phyloP scores from a whole-genome alignment of 805 yeast genomes.

The Allodekkera sacchari region DNA sequence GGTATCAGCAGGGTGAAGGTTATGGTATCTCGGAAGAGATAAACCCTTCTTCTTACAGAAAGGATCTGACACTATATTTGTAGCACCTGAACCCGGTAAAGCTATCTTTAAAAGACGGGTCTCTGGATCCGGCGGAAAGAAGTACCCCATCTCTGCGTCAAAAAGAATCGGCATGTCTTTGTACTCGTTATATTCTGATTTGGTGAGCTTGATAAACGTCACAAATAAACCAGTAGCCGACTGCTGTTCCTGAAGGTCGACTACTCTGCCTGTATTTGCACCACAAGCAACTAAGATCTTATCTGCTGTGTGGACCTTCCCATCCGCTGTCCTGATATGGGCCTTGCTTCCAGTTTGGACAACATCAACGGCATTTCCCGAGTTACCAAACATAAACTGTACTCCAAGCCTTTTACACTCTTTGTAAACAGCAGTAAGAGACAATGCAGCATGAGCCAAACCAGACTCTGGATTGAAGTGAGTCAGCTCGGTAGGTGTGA shows the following conservation, averaged over 20 bases:
- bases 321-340: conserved; percentile 19
- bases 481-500: conserved; percentile 9
- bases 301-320: conserved; percentile 23
- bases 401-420: conserved; percentile 23
- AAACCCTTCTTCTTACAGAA: conserved; percentile 6
- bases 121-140: conserved; percentile 38
- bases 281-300: conserved; percentile 29
- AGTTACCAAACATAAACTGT: conserved; percentile 24
- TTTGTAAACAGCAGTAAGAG: conserved; percentile 24
- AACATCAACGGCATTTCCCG: conserved; percentile 16
- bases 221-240: conserved; percentile 33
- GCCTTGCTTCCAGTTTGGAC: conserved; percentile 7
- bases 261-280: conserved; percentile 29
- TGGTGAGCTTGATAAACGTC: conserved; percentile 30
- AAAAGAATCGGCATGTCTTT: conserved; percentile 34
- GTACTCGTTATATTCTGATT: conserved; percentile 26
- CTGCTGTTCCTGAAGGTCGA: conserved; percentile 24
- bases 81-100: conserved; percentile 26
- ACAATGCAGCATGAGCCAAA: conserved; percentile 29
- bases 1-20: conserved; percentile 25
- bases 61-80: conserved; percentile 10
- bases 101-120: conserved; percentile 31
- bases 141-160: conserved; percentile 36
- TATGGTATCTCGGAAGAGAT: conserved; percentile 30
- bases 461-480: conserved; percentile 34